Evolutionary conservation across 768 basidiomycete species (phyloP), one percentile per base, ranked within the genome.

Genomic region (Amanita subjunquillea): DNA sequence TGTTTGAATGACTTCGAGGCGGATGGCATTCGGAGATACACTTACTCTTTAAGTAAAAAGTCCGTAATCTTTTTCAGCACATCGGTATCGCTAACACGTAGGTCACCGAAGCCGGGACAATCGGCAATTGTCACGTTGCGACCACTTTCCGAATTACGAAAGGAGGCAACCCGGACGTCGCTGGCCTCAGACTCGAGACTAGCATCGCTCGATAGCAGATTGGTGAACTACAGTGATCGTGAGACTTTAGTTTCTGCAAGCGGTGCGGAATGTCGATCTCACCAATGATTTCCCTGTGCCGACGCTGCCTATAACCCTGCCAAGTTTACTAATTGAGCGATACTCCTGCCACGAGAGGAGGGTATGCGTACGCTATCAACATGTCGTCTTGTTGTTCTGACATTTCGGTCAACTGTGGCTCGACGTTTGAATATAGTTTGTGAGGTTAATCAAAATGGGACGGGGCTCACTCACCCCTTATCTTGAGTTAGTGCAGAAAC

Each of bases 81-180:
- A 15, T 43, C 42, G 8, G 22, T 25, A 25, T 43, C 42, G 23
- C 17, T 43, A 13, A 43, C 3, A 43, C 12, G 4, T 1, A 66
- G 68, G 54, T 73, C 73, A 43, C 72, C 73, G 39, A 75, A 75
- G 9, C 75, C 73, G 0, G 73, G 73, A 0, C 73, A 75, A 50
- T 75, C 73, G 20, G 75, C 62, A 38, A 74, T 56, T 1, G 56
- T 65, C 30, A 73, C 62, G 10, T 54, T 40, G 39, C 17, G 17
- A 17, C 39, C 39, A 40, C 39, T 7, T 4, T 3, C 39, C 5
- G 40, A 17, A 40, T 40, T 17, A 2, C 6, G 23, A 15, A 43
- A 22, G 23, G 17, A 12, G 6, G 23, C 12, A 22, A 43, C 23
- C 20, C 22, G 42, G 13, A 43, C 23, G 22, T 43, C 23, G 22